Percentiles rank a stretch among this genome's conserved stretches.
Evolutionary conservation across 2,329 filamentous ascomycete species (phyloP).

Genomic region (Phoma sp.): DNA sequence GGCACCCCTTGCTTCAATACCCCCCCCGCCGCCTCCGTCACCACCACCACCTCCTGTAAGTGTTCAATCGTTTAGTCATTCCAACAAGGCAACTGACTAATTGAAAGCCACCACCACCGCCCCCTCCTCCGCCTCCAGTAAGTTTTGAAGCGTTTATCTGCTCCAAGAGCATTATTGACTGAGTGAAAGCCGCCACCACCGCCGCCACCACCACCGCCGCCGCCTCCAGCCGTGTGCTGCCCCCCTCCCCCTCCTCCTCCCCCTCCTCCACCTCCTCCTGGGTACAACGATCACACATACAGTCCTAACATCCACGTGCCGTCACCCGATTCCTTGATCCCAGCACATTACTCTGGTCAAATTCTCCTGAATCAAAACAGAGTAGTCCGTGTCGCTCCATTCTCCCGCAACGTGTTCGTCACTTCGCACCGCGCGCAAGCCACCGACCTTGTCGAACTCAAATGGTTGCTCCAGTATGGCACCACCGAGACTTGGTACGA

Average conservation of each 20-base stretch:
- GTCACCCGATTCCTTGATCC: constrained; percentile 29
- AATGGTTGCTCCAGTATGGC: constrained; percentile 39
- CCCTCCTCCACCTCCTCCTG: constrained; percentile 9
- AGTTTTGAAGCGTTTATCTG: not conserved
- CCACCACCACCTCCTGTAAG: not conserved
- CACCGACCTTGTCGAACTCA: constrained; percentile 38
- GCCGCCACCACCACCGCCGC: constrained; percentile 22
- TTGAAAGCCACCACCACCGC: not conserved
- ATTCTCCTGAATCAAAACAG: constrained; percentile 20
- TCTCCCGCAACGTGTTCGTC: constrained; percentile 35
- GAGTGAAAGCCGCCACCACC: constrained; percentile 18
- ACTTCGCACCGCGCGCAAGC: constrained; percentile 29
- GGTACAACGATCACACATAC: not conserved
- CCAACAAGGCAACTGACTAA: too few relatives aligned
- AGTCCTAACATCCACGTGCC: constrained; percentile 16
- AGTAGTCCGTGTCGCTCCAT: constrained; percentile 31
- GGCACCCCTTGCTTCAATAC: too few relatives aligned
- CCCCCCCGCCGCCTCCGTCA: too few relatives aligned
- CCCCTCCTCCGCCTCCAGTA: constrained; percentile 21
- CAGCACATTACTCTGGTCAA: constrained; percentile 29
- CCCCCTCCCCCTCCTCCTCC: constrained; percentile 19
- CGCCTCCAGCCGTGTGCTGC: constrained; percentile 7
- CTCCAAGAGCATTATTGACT: not conserved
- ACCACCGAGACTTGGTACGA: constrained; percentile 40
- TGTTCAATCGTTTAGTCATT: too few relatives aligned